These are phyloP conservation scores for Debaryomyces fabryi DNA, from an alignment of 1,139 yeast genomes.

Conservation along the genomic window DNA sequence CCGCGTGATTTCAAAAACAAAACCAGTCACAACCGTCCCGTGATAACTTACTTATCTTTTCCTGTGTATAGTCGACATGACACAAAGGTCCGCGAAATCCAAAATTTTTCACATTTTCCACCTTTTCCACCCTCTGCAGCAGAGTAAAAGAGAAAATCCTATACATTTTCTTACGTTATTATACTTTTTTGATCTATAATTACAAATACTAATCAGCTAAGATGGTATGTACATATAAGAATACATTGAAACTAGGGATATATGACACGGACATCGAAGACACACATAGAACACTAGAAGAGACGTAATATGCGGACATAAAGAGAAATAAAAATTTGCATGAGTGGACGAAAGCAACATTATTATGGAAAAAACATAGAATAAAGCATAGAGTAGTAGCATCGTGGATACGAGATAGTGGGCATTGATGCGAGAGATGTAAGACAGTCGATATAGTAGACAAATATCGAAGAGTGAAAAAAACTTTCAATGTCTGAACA, in stretches of 20 bases:
- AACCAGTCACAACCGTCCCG: neutral
- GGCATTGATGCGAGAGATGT: neutral
- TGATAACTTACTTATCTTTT: neutral
- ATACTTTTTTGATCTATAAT: constrained; percentile 19
- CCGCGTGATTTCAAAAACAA: neutral
- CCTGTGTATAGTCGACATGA: neutral
- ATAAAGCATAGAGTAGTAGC: neutral
- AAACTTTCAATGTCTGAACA: neutral
- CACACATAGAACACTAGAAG: neutral
- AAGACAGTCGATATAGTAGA: neutral
- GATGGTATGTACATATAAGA: constrained; percentile 36
- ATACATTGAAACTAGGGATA: neutral
- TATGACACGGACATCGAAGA: neutral
- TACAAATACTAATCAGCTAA: constrained; percentile 33
- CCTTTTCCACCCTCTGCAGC: constrained; percentile 6
- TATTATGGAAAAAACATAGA: neutral
- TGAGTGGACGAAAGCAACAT: neutral
- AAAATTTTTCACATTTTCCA: constrained; percentile 11
- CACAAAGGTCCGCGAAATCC: constrained; percentile 3
- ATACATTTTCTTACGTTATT: neutral
- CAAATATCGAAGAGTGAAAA: neutral
- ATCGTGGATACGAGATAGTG: neutral
- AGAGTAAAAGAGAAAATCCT: constrained; percentile 9
- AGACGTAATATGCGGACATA: neutral
- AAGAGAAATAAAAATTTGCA: neutral